phyloP scores from a whole-genome alignment of 2,329 filamentous ascomycete genomes.

The Delphinella strobiligena region DNA sequence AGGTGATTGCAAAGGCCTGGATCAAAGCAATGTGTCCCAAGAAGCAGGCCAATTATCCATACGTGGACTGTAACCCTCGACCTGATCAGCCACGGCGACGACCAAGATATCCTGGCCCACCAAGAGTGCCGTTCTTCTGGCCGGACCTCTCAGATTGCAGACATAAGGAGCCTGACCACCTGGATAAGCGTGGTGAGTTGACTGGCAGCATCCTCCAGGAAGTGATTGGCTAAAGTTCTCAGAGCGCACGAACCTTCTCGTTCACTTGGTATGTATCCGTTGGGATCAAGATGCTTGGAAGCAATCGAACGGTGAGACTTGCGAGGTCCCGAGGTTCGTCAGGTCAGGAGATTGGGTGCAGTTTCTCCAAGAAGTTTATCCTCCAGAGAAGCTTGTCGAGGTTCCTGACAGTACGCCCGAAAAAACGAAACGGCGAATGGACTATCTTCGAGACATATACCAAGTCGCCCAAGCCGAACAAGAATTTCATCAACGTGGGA shows the following conservation, averaged over 20 bases:
- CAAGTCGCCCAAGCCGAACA: slow-evolving; percentile 4
- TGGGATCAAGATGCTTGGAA: slow-evolving; percentile 8
- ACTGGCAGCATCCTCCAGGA: not conserved
- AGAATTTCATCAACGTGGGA: slow-evolving; percentile 3
- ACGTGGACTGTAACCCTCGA: slow-evolving; percentile 40
- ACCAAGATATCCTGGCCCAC: slow-evolving; percentile 4
- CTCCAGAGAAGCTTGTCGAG: slow-evolving; percentile 4
- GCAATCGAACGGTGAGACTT: slow-evolving; percentile 2
- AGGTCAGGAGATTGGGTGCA: slow-evolving; percentile 4
- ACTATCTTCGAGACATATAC: slow-evolving; percentile 7
- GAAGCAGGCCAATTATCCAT: slow-evolving; percentile 64
- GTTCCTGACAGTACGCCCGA: slow-evolving; percentile 5
- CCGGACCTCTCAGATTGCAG: slow-evolving; percentile 34
- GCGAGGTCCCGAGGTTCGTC: slow-evolving; percentile 5
- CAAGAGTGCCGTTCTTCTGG: slow-evolving; percentile 23
- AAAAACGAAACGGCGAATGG: slow-evolving; percentile 2
- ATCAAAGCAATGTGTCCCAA: slow-evolving; percentile 65
- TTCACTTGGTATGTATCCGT: slow-evolving; percentile 7
- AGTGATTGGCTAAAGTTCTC: not conserved
- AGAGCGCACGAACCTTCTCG: slow-evolving; percentile 7
- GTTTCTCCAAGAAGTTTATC: slow-evolving; percentile 6
- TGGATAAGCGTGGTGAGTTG: slow-evolving; percentile 51
- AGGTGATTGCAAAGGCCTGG: slow-evolving; percentile 63
- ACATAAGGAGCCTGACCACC: slow-evolving; percentile 63
- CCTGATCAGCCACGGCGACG: slow-evolving; percentile 4